phyloP scores from a whole-genome alignment of 2,329 filamentous ascomycete species.

The Scolecobasidium constrictum region DNA sequence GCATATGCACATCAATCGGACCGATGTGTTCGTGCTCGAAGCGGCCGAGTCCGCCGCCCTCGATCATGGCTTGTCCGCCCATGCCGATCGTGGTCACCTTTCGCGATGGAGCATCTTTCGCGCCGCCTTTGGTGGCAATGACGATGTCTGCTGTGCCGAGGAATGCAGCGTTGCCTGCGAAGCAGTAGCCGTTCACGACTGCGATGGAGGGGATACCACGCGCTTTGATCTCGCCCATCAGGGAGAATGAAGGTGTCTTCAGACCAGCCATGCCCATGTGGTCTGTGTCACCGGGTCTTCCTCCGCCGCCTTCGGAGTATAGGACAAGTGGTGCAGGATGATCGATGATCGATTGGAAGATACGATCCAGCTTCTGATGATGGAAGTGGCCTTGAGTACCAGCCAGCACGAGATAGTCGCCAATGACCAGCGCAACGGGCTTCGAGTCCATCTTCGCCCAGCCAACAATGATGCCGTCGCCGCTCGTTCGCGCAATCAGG shows the following conservation, averaged over 20 bases:
- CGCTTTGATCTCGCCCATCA: conserved; percentile 5
- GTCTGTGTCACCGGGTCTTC: conserved; percentile 3
- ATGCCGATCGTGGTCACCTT: conserved; percentile 3
- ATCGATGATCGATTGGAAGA: conserved; percentile 5
- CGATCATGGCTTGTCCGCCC: conserved; percentile 3
- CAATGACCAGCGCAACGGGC: neutral
- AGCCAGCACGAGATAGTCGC: conserved; percentile 2
- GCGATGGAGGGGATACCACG: neutral
- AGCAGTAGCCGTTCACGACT: conserved; percentile 2
- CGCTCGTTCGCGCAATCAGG: neutral
- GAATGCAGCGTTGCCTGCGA: conserved; percentile 3
- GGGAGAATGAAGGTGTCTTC: conserved; percentile 1
- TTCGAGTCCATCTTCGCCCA: conserved; percentile 2
- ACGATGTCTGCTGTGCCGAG: neutral
- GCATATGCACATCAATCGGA: neutral
- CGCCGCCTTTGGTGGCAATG: neutral
- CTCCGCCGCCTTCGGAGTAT: neutral
- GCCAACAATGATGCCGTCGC: conserved; percentile 3
- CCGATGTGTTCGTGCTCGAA: neutral
- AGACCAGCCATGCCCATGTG: neutral
- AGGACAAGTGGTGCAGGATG: conserved; percentile 3
- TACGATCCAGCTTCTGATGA: conserved; percentile 2
- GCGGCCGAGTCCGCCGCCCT: neutral
- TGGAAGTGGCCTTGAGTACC: conserved; percentile 3
- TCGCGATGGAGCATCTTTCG: neutral